Evolutionary conservation across 108 stramenopile genomes (phyloP).

Genomic region (Pseudonitzschia pungens): DNA sequence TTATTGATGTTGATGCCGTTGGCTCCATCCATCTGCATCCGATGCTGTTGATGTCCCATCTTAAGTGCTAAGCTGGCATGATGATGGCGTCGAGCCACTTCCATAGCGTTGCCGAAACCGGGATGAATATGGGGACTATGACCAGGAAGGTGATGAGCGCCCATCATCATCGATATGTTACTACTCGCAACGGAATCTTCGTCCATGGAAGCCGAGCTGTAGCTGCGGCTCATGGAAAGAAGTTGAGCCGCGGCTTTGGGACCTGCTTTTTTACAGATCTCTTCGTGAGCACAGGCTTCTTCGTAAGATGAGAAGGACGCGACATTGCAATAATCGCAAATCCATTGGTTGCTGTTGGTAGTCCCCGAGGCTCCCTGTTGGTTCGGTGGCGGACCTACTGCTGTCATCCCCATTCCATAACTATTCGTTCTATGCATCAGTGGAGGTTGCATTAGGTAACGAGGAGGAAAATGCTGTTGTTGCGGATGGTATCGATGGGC

Average conservation of each 20-base stretch:
- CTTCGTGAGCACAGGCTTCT: constrained; percentile 66
- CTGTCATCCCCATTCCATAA: constrained; percentile 1
- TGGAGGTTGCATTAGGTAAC: constrained; percentile 33
- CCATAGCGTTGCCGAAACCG: not conserved
- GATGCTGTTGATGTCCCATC: constrained; percentile 4
- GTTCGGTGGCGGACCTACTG: not conserved
- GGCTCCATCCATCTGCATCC: not conserved
- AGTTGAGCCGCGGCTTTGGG: not conserved
- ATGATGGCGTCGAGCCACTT: not conserved
- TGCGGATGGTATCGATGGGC: constrained; percentile 4
- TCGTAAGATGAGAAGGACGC: constrained; percentile 58
- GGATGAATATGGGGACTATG: not conserved
- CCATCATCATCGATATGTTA: constrained; percentile 2
- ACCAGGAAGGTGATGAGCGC: not conserved
- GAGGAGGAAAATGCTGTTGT: constrained; percentile 16
- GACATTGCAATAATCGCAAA: constrained; percentile 63
- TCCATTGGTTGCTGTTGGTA: constrained; percentile 38
- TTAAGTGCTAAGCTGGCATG: not conserved
- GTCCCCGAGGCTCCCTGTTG: not conserved
- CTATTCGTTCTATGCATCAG: constrained; percentile 33
- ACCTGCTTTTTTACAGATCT: constrained; percentile 33
- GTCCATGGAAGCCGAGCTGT: constrained; percentile 11
- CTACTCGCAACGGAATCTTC: constrained; percentile 19
- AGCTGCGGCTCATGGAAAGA: constrained; percentile 6
- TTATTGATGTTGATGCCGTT: not conserved